phyloP scores from a whole-genome alignment of 352 stramenopile species.

The Globisporangium abappressorium region DNA sequence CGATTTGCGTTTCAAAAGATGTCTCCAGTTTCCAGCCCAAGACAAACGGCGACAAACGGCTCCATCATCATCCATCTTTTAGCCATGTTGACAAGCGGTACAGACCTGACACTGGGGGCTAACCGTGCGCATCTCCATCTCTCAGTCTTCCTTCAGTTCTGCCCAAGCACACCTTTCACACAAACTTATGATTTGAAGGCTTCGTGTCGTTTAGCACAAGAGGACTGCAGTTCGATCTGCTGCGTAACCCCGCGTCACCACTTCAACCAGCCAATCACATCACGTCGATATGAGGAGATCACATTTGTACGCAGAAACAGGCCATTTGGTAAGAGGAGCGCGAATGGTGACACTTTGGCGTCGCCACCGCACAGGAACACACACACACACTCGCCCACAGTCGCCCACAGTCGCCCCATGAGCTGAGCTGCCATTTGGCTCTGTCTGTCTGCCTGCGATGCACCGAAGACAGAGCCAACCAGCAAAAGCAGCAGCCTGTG shows the following conservation, averaged over 20 bases:
- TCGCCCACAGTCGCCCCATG: neutral
- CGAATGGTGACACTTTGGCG: constrained; percentile 10
- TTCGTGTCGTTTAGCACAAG: neutral
- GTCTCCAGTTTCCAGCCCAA: neutral
- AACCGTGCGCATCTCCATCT: neutral
- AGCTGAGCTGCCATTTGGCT: neutral
- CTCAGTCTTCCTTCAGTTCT: neutral
- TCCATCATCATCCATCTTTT: neutral
- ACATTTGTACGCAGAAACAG: neutral
- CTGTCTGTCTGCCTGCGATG: neutral
- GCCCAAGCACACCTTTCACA: neutral
- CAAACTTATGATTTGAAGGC: neutral
- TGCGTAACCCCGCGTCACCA: constrained; percentile 8
- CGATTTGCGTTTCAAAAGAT: constrained; percentile 7
- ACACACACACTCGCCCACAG: neutral
- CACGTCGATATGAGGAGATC: neutral
- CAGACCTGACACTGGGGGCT: neutral
- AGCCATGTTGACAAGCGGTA: neutral
- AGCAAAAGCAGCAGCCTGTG: neutral
- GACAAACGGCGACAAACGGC: neutral
- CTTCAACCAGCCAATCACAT: constrained; percentile 8
- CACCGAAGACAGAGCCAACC: neutral
- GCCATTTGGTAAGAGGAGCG: neutral
- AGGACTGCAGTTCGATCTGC: neutral
- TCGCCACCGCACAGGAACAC: constrained; percentile 8